These are phyloP conservation scores for Apiotrichum brassicae DNA, from an alignment of 1,284 basidiomycete genomes.

Conservation along the genomic window DNA sequence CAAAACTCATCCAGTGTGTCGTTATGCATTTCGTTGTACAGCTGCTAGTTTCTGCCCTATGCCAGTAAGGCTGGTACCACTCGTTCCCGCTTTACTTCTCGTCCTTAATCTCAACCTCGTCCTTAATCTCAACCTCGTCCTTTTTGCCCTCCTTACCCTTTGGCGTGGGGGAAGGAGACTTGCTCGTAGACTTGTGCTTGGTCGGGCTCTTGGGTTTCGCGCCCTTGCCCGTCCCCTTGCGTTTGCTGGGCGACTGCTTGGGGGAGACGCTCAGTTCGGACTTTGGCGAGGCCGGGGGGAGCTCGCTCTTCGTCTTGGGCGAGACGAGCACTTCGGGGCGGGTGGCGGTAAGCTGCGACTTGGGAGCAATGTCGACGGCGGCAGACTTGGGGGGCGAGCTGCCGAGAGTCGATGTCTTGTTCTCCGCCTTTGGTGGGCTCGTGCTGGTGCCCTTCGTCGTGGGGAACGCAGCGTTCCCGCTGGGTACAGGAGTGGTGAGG, in stretches of 20 bases:
- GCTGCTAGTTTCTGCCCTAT: too few species aligned
- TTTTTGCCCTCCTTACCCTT: not conserved
- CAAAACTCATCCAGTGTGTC: too few species aligned
- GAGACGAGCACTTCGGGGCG: not conserved
- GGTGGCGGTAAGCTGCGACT: not conserved
- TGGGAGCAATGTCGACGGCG: slow-evolving; percentile 1
- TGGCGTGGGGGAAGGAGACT: not conserved
- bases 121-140: too few species aligned
- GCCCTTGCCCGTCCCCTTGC: not conserved
- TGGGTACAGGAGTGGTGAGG: not conserved
- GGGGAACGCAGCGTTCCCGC: not conserved
- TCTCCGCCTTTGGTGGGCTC: not conserved
- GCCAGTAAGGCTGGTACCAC: too few species aligned
- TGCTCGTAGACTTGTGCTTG: not conserved
- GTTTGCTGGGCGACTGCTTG: slow-evolving; percentile 1
- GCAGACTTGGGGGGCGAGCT: not conserved
- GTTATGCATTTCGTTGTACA: too few species aligned
- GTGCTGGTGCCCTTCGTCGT: not conserved
- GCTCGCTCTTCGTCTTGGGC: not conserved
- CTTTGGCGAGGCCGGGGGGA: not conserved
- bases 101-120: too few species aligned
- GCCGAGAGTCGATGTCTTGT: not conserved
- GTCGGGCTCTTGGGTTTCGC: not conserved
- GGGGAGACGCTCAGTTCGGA: slow-evolving; percentile 4
- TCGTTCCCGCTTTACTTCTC: too few species aligned